Evolutionary conservation across 352 stramenopile genomes (phyloP), one percentile per base, ranked within the genome.

Genomic region (Hyaloperonospora brassicae): DNA sequence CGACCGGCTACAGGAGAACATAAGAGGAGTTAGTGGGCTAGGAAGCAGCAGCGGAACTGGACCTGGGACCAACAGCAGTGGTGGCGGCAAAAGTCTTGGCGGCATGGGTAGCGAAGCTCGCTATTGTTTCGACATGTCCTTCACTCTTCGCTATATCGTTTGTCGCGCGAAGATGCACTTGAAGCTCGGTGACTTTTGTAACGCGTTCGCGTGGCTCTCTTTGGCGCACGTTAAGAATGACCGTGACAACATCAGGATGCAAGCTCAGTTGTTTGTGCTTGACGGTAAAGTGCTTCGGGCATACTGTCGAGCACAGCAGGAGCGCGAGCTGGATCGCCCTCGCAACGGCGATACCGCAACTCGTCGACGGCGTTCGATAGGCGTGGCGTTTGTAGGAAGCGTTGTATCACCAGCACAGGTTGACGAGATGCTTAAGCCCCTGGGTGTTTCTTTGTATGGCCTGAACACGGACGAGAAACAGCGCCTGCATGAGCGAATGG

Each of bases 101-200:
- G 81, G 79, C 21, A 85, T 92, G 61, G 75, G 77, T 2, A 92
- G 78, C 38, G 81, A 91, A 54, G 76, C 77, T 21, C 71, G 82
- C 7, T 88, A 80, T 49, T 87, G 76, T 25, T 89, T 90, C 40
- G 84, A 94, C 35, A 89, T 89, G 76, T 80, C 87, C 13, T 73
- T 82, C 17, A 85, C 72, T 9, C 60, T 87, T 4, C 72, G 84
- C 2, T 94, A 92, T 43, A 79, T 89, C 12, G 22, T 79, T 2
- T 79, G 73, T 17, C 79, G 81, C 4, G 71, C 74, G 14, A 87
- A 88, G 59, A 58, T 87, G 47, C 79, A 83, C 40, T 52, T 89
- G 25, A 66, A 80, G 21, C 47, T 79, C 0, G 59, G 67, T 11
- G 77, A 89, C 22, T 71, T 76, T 40, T 59, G 66, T 10, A 68